A percentile compares a stretch with the other conserved stretches of the same genome.
Evolutionary conservation across 2,329 filamentous ascomycete genomes (phyloP).

Genomic region (Ceratocystis smalleyi): DNA sequence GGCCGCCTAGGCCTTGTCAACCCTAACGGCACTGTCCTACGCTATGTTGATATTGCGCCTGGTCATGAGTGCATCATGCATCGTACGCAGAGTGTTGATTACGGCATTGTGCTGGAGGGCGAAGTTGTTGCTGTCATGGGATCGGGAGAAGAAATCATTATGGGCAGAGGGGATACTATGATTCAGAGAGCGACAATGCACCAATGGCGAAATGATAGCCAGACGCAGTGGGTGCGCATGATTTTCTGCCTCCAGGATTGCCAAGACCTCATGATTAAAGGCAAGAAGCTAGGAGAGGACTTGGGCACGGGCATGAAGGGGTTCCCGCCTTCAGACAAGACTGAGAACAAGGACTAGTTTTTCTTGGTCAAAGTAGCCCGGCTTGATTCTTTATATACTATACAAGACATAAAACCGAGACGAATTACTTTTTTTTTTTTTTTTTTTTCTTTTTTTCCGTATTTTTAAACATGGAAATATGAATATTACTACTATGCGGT

Average conservation of each 20-base stretch:
- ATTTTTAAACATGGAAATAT: background rate
- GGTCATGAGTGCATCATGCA: slow-evolving; percentile 31
- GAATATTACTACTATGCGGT: slow-evolving; percentile 6
- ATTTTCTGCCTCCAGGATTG: slow-evolving; percentile 29
- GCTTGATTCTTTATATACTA: too few species aligned
- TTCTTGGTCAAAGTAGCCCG: background rate
- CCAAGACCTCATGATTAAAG: slow-evolving; percentile 12
- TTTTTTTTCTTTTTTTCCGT: too few species aligned
- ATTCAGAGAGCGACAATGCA: slow-evolving; percentile 42
- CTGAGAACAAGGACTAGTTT: background rate
- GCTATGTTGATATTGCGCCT: slow-evolving; percentile 34
- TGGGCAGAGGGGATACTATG: slow-evolving; percentile 38
- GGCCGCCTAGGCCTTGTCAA: slow-evolving; percentile 22
- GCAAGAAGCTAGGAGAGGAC: slow-evolving; percentile 13
- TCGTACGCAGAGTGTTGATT: slow-evolving; percentile 39
- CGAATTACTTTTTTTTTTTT: too few species aligned
- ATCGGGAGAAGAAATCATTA: slow-evolving; percentile 31
- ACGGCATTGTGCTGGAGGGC: slow-evolving; percentile 39
- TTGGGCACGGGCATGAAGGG: slow-evolving; percentile 11
- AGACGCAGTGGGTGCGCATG: slow-evolving; percentile 34
- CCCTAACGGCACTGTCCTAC: slow-evolving; percentile 29
- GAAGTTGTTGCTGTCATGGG: slow-evolving; percentile 37
- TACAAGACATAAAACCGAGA: too few species aligned
- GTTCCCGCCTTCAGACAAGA: slow-evolving; percentile 3
- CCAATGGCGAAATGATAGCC: slow-evolving; percentile 35